Evolutionary conservation across 257 asterid genomes (phyloP).

Genomic region (Capsicum rhomboideum): DNA sequence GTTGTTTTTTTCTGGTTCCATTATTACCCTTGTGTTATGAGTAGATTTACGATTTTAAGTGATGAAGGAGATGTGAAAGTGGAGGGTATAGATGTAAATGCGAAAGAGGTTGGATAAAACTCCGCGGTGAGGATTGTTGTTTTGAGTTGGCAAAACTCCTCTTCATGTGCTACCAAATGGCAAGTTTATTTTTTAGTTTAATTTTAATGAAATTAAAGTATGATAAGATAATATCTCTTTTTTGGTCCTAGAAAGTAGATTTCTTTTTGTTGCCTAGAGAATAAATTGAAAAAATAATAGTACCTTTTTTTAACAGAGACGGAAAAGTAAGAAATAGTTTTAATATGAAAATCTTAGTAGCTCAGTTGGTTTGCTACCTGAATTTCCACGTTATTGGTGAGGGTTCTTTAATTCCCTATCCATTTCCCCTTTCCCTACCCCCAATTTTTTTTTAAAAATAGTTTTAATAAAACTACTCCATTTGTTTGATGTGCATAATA

Average conservation of each 20-base stretch:
- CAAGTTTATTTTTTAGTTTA: not conserved
- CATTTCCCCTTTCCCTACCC: too few relatives aligned
- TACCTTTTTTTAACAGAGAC: not conserved
- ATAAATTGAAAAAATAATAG: not conserved
- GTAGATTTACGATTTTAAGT: not conserved
- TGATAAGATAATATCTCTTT: not conserved
- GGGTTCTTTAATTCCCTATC: too few relatives aligned
- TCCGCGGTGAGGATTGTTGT: not conserved
- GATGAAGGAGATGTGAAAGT: not conserved
- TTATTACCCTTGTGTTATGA: not conserved
- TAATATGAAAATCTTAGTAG: too few relatives aligned
- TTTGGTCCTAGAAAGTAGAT: not conserved
- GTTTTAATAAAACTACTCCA: too few relatives aligned
- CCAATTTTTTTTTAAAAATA: too few relatives aligned
- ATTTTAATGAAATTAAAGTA: not conserved
- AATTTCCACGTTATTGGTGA: too few relatives aligned
- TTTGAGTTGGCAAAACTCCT: slow-evolving; percentile 1
- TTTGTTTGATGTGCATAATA: too few relatives aligned
- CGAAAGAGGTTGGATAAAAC: not conserved
- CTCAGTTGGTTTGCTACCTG: too few relatives aligned
- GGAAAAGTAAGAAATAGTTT: too few relatives aligned
- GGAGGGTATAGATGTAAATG: not conserved
- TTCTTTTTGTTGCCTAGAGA: not conserved
- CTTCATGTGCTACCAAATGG: not conserved
- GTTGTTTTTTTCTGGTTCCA: not conserved